Base-by-base conservation (phyloP, 257 asterid genomes). In the Catharanthus roseus region DNA sequence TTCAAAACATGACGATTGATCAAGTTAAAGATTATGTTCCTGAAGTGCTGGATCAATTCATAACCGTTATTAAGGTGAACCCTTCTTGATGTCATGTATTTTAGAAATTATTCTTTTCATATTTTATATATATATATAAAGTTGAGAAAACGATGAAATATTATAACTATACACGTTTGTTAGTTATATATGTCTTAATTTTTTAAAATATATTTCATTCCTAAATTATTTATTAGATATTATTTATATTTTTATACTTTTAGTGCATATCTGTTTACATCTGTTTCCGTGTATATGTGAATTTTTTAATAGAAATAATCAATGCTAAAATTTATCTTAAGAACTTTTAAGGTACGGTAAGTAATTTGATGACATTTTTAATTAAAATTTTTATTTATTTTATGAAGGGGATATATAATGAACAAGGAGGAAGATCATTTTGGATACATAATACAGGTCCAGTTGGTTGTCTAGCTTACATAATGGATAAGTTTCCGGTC, bases 381-480 rank as follows among this genome's bases (percentile, higher is more conserved):
- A 8, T 34, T 12, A 34, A 62, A 0, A 1, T 34, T 11, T 5
- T 42, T 42, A 21, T n/a, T 23, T 23, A 8, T 66, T 66, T 65
- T 41, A 0, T 44, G 39, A 38, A 67, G 72, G 4, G 26, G 2
- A 47, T 67, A 67, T 67, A 67, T 67, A 29, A 10, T 83, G 80
- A 67, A 47, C 29, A 67, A 47, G 72, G 72, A 33, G 72, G 72
- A 4, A 67, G 72, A 45, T 67, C 60, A n/a, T 93, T 91, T 67
- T 91, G 99, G 99, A 85, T 93, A 77, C 97, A 93, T 76, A 86
- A 86, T 69, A 93, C 99, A 6, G 99, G 97, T 7, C 97, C 99
- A 2, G 85, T 85, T 3, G 99, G 99, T 26, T 93, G 99, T 60
- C 81, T 89, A 57, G 86, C 99, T 10, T 89, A 91, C 26, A 68